A percentile compares a stretch with the other conserved stretches of the same genome.
Evolutionary conservation across 1,284 basidiomycete species (phyloP).

Genomic region (Austropuccinia psidii): DNA sequence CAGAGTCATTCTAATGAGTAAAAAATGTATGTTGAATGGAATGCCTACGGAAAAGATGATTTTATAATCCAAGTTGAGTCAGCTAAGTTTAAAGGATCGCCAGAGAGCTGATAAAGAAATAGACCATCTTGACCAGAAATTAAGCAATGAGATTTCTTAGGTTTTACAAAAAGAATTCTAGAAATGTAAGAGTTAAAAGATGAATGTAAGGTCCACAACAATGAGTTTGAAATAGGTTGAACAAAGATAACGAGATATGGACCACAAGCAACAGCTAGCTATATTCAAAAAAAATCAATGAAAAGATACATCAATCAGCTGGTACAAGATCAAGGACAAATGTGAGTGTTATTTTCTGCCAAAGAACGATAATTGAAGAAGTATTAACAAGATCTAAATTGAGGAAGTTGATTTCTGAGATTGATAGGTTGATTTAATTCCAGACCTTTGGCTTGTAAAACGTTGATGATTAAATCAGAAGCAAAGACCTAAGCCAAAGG

Average conservation of each 20-base stretch:
- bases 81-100: neutral
- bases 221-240: neutral
- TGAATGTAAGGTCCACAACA: constrained; percentile 23
- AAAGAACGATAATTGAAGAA: neutral
- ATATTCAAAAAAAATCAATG: too few species aligned
- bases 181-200: constrained; percentile 8
- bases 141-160: constrained; percentile 11
- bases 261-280: constrained; percentile 21
- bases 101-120: constrained; percentile 9
- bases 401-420: constrained; percentile 13
- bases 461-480: constrained; percentile 12
- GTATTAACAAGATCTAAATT: neutral
- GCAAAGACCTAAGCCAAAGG: constrained; percentile 32
- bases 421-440: constrained; percentile 9
- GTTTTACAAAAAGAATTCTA: constrained; percentile 2
- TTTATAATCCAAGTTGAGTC: constrained; percentile 16
- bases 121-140: constrained; percentile 16
- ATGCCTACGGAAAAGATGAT: constrained; percentile 8
- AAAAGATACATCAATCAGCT: too few species aligned
- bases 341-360: neutral
- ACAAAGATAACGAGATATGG: constrained; percentile 10
- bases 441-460: neutral
- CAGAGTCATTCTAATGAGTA: too few species aligned
- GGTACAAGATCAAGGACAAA: too few species aligned
- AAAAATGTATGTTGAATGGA: neutral